Evolutionary conservation across 2,329 filamentous ascomycete genomes (phyloP).

Genomic region (Scedosporium aurantiacum): DNA sequence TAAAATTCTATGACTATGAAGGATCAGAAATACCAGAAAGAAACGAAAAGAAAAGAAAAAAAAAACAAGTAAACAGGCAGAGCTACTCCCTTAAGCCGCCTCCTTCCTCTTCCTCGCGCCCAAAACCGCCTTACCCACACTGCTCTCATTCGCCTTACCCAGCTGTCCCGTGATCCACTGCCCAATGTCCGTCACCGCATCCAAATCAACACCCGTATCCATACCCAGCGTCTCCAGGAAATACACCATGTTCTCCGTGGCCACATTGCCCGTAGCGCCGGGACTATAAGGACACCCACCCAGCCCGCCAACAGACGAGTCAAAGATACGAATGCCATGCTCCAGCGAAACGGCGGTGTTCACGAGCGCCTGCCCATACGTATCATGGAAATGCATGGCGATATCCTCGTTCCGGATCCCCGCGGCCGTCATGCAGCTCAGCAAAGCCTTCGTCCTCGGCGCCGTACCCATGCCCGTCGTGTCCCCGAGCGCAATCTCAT

Average conservation of each 20-base stretch:
- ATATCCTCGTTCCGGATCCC: slow-evolving; percentile 60
- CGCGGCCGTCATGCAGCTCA: slow-evolving; percentile 53
- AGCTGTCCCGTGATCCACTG: slow-evolving; percentile 59
- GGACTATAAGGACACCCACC: slow-evolving; percentile 80
- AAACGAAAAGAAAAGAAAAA: background rate
- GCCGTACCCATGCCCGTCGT: slow-evolving; percentile 85
- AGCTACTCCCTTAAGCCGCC: slow-evolving; percentile 10
- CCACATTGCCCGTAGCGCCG: slow-evolving; percentile 76
- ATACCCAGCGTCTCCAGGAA: slow-evolving; percentile 64
- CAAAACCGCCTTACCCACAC: slow-evolving; percentile 54
- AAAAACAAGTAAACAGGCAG: background rate
- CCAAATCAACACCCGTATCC: slow-evolving; percentile 60
- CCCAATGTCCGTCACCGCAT: slow-evolving; percentile 56
- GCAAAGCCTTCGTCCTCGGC: slow-evolving; percentile 53
- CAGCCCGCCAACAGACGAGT: slow-evolving; percentile 67
- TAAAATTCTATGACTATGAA: slow-evolving; percentile 1
- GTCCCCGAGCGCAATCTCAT: slow-evolving; percentile 83
- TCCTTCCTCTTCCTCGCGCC: slow-evolving; percentile 24
- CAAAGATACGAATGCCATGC: slow-evolving; percentile 68
- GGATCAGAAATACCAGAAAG: no score
- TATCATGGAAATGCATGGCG: slow-evolving; percentile 82
- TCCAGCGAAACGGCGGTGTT: slow-evolving; percentile 70
- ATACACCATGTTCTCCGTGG: slow-evolving; percentile 76
- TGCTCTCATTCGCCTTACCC: slow-evolving; percentile 51
- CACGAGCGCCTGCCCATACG: slow-evolving; percentile 74